A percentile compares a stretch with the other conserved stretches of the same genome.
phyloP scores from a whole-genome alignment of 306 rosid genomes.

The Acacia melanoxylon region DNA sequence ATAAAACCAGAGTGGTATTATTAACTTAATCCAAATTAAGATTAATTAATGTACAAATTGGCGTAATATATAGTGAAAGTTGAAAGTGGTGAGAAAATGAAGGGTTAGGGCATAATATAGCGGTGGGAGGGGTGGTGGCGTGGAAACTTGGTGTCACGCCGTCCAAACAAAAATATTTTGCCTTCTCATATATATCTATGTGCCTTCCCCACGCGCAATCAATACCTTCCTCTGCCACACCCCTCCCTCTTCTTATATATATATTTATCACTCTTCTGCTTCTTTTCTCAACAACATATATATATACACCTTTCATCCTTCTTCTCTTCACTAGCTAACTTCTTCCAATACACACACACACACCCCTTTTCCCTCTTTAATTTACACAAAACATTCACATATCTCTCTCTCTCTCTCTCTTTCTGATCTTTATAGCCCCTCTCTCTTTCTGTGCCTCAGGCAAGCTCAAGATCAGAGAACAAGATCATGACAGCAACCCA shows the following conservation, averaged over 20 bases:
- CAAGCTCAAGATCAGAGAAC: constrained; percentile 21
- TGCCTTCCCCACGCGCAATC: constrained; percentile 99
- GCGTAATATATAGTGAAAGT: neutral
- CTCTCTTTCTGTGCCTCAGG: constrained; percentile 11
- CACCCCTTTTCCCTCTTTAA: constrained; percentile 33
- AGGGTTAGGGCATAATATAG: neutral
- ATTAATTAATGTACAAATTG: neutral
- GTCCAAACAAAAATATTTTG: constrained; percentile 77
- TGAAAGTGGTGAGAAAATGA: neutral
- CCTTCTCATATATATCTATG: constrained; percentile 28
- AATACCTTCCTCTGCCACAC: constrained; percentile 35
- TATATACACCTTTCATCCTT: neutral
- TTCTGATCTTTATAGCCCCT: neutral
- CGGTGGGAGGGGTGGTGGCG: constrained; percentile 6
- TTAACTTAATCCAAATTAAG: neutral
- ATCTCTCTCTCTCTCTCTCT: neutral
- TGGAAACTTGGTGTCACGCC: constrained; percentile 80
- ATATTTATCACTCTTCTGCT: constrained; percentile 39
- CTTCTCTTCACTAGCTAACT: neutral
- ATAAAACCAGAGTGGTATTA: no score
- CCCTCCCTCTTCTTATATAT: neutral
- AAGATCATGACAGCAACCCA: constrained; percentile 40
- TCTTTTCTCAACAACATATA: constrained; percentile 34
- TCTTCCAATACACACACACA: neutral
- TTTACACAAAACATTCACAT: constrained; percentile 33